Conservation (phyloP, 2,329 filamentous ascomycete species). For the Calycina marina region DNA sequence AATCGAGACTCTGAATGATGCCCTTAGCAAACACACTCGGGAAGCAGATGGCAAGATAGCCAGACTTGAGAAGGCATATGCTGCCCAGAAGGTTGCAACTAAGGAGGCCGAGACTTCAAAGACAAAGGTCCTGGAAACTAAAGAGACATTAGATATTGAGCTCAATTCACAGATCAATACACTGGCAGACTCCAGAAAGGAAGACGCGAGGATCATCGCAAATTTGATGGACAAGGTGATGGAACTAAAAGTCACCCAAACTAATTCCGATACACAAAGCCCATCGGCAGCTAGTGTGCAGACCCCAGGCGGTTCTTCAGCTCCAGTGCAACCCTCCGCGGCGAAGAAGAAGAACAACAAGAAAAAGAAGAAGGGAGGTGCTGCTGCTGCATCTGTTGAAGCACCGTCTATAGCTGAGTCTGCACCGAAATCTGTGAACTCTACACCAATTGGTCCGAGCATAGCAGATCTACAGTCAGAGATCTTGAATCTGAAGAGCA, state of each 20-base stretch:
- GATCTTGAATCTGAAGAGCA: slow-evolving; percentile 16
- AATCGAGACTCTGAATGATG: slow-evolving; percentile 11
- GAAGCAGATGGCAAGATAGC: slow-evolving; percentile 12
- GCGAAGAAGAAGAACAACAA: slow-evolving; percentile 68
- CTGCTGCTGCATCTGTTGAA: slow-evolving; percentile 16
- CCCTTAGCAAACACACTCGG: slow-evolving; percentile 9
- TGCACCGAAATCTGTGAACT: slow-evolving; percentile 8
- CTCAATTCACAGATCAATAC: slow-evolving; percentile 15
- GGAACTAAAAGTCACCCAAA: slow-evolving; percentile 6
- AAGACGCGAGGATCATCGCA: slow-evolving; percentile 12
- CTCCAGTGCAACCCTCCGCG: too few relatives aligned
- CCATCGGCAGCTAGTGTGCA: slow-evolving; percentile 20
- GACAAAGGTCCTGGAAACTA: slow-evolving; percentile 10
- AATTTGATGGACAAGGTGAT: slow-evolving; percentile 14
- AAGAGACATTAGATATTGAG: slow-evolving; percentile 9
- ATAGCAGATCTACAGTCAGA: slow-evolving; percentile 15
- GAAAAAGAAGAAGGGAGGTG: slow-evolving; percentile 65
- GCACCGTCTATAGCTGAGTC: slow-evolving; percentile 14
- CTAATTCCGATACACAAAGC: background rate
- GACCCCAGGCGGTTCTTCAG: slow-evolving; percentile 25
- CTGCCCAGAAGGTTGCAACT: slow-evolving; percentile 8
- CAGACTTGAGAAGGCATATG: slow-evolving; percentile 10
- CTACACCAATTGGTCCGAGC: slow-evolving; percentile 3
- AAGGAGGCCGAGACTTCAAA: slow-evolving; percentile 9
- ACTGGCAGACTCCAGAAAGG: slow-evolving; percentile 10